These are phyloP conservation scores for Candida namnaoensis DNA, from an alignment of 805 yeast species.

Conservation along the genomic window DNA sequence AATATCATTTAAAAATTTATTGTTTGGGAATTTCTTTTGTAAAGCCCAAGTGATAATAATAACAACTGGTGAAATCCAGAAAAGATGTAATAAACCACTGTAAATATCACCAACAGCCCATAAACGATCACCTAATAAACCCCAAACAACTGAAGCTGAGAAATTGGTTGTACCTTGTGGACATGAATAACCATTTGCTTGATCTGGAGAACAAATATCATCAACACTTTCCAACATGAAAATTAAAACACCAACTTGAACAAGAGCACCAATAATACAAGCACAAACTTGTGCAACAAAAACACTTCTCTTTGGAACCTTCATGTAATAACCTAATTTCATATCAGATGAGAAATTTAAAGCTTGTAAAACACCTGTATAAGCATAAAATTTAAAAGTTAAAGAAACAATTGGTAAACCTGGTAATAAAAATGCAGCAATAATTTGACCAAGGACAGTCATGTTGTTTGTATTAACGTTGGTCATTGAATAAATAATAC, in stretches of 20 bases:
- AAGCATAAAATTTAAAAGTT: conserved; percentile 53
- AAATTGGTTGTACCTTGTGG: conserved; percentile 36
- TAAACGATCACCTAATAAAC: not conserved
- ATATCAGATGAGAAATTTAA: conserved; percentile 43
- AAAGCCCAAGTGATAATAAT: conserved; percentile 31
- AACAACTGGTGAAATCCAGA: conserved; percentile 6
- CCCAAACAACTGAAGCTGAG: conserved; percentile 12
- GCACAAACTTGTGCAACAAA: conserved; percentile 42
- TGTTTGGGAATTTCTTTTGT: conserved; percentile 27
- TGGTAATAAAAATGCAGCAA: conserved; percentile 58
- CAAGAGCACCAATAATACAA: conserved; percentile 33
- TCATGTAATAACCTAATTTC: conserved; percentile 59
- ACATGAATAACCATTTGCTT: conserved; percentile 38
- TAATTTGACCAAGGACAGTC: conserved; percentile 54
- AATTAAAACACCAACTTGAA: conserved; percentile 31
- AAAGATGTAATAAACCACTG: not conserved
- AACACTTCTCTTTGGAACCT: conserved; percentile 52
- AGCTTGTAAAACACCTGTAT: conserved; percentile 45
- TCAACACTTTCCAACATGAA: conserved; percentile 30
- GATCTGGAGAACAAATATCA: conserved; percentile 33
- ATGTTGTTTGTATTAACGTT: conserved; percentile 45
- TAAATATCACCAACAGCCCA: not conserved
- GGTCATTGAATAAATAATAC: conserved; percentile 54
- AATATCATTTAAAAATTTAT: conserved; percentile 30
- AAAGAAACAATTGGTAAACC: conserved; percentile 55